A percentile compares a stretch with the other conserved stretches of the same genome.
Conservation (phyloP, 2,329 filamentous ascomycete species). For the Sclerotinia subarctica region DNA sequence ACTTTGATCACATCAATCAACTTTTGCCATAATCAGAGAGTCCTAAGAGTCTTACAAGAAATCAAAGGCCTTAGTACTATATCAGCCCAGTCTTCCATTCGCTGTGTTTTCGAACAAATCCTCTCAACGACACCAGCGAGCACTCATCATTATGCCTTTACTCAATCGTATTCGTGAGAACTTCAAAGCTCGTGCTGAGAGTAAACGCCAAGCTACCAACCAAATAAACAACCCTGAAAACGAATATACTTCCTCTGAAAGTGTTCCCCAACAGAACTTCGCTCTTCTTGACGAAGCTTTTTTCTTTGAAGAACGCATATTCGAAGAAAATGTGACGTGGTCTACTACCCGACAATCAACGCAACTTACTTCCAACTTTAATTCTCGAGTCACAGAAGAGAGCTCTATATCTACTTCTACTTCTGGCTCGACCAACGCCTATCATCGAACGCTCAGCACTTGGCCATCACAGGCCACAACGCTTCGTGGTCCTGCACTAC, state of each 20-base stretch:
- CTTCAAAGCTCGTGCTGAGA: neutral
- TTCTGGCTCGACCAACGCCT: neutral
- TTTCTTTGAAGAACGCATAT: neutral
- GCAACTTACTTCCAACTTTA: neutral
- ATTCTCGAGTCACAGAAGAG: neutral
- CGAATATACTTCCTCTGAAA: neutral
- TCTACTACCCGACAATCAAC: neutral
- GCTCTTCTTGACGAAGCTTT: accelerated
- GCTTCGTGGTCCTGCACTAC: too few species aligned
- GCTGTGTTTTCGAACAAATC: too few species aligned
- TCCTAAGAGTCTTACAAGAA: too few species aligned
- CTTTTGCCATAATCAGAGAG: too few species aligned
- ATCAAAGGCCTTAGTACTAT: neutral
- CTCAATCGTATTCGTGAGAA: neutral
- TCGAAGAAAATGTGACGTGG: neutral
- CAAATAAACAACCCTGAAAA: neutral
- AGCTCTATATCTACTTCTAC: neutral
- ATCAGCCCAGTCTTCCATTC: neutral
- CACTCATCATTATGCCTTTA: neutral
- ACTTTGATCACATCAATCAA: neutral
- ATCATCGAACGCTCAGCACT: neutral
- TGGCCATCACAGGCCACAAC: neutral
- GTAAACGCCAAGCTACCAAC: neutral
- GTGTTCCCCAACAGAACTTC: neutral
- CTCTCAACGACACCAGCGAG: neutral